Evolutionary conservation across 2,329 filamentous ascomycete genomes (phyloP).

Genomic region (Pseudopyricularia cyperi): DNA sequence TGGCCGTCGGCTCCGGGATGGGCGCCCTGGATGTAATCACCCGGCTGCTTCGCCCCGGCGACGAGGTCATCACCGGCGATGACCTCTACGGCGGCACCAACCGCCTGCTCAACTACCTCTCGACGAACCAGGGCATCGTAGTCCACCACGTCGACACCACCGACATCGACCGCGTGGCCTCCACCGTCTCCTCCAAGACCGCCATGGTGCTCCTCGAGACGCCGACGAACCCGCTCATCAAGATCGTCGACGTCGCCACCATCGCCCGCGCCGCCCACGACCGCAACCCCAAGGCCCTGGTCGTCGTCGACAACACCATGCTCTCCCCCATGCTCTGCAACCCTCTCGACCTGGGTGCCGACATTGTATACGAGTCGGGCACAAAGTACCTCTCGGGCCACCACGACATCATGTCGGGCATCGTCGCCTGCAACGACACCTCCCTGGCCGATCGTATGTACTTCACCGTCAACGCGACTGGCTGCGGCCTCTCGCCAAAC

Average conservation of each 20-base stretch:
- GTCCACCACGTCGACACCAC: constrained; percentile 98
- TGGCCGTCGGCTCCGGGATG: constrained; percentile 96
- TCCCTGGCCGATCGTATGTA: constrained; percentile 78
- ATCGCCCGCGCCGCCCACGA: constrained; percentile 69
- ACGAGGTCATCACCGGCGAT: constrained; percentile 94
- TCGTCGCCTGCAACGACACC: constrained; percentile 80
- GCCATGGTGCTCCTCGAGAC: constrained; percentile 94
- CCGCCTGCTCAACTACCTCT: constrained; percentile 82
- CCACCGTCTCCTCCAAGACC: constrained; percentile 65
- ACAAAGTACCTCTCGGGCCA: constrained; percentile 97
- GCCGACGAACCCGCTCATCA: constrained; percentile 95
- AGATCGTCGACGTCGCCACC: constrained; percentile 81
- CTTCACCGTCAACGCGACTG: constrained; percentile 94
- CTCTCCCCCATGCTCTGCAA: constrained; percentile 89
- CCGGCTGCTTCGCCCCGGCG: constrained; percentile 75
- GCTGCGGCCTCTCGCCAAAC: constrained; percentile 86
- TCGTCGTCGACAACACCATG: constrained; percentile 98
- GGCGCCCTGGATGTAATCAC: constrained; percentile 94
- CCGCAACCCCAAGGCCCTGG: constrained; percentile 63
- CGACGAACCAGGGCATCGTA: constrained; percentile 76
- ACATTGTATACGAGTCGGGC: constrained; percentile 93
- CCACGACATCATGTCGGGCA: constrained; percentile 97
- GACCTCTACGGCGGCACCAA: constrained; percentile 95
- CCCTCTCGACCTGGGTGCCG: constrained; percentile 84
- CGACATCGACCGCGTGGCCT: constrained; percentile 53